phyloP scores from a whole-genome alignment of 2,329 filamentous ascomycete species.

The Macroventuria anomochaeta region DNA sequence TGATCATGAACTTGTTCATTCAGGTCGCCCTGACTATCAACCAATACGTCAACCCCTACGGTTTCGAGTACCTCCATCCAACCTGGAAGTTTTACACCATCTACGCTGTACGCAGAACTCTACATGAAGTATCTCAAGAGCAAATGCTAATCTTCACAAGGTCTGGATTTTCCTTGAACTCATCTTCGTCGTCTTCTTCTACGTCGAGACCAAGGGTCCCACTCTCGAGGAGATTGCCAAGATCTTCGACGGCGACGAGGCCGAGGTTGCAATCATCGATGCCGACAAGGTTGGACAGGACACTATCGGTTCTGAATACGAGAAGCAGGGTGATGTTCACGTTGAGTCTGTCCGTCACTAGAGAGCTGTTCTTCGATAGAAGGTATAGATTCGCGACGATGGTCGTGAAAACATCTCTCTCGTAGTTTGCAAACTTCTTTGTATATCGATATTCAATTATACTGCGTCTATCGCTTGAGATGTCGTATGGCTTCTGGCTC shows the following conservation, averaged over 20 bases:
- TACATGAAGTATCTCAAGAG: neutral
- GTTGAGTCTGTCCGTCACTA: constrained; percentile 21
- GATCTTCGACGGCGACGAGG: constrained; percentile 72
- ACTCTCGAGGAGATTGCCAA: constrained; percentile 74
- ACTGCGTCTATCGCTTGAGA: neutral
- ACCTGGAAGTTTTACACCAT: constrained; percentile 70
- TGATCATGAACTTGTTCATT: constrained; percentile 67
- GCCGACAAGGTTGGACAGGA: constrained; percentile 30
- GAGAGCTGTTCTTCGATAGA: neutral
- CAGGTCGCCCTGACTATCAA: constrained; percentile 67
- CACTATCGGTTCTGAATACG: constrained; percentile 28
- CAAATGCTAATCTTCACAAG: constrained; percentile 23
- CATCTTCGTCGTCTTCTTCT: constrained; percentile 69
- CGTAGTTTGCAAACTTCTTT: neutral
- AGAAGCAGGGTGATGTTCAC: constrained; percentile 33
- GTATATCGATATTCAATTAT: neutral
- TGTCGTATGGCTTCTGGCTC: too few species aligned
- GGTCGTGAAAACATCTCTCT: neutral
- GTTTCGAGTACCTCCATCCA: constrained; percentile 65
- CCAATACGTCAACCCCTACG: constrained; percentile 68
- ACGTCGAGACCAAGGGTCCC: constrained; percentile 73
- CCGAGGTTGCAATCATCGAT: constrained; percentile 48
- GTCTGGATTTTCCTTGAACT: constrained; percentile 68
- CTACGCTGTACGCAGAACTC: constrained; percentile 59
- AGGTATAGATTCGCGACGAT: too few species aligned